Evolutionary conservation across 1,284 basidiomycete species (phyloP).

Genomic region (Blastosporella zonata): DNA sequence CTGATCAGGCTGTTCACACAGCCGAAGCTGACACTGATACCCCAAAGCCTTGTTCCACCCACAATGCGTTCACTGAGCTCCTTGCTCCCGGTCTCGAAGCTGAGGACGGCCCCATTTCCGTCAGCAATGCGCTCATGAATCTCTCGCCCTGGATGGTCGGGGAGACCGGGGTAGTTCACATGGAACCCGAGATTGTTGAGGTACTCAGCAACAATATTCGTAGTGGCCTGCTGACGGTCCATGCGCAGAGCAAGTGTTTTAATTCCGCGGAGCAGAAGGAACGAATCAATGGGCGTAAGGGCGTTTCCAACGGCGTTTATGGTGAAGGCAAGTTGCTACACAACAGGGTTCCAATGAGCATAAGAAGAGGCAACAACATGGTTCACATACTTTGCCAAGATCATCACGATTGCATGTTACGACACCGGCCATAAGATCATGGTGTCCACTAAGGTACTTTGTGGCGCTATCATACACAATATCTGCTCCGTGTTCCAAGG

Average conservation of each 20-base stretch:
- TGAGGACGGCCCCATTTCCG: slow-evolving; percentile 92
- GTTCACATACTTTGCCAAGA: slow-evolving; percentile 67
- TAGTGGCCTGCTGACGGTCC: slow-evolving; percentile 89
- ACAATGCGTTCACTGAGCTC: slow-evolving; percentile 91
- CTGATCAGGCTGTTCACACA: slow-evolving; percentile 98
- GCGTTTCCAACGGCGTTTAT: slow-evolving; percentile 99
- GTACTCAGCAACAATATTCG: slow-evolving; percentile 85
- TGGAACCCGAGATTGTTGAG: slow-evolving; percentile 86
- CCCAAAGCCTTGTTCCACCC: slow-evolving; percentile 91
- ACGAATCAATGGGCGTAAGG: slow-evolving; percentile 93
- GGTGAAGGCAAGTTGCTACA: slow-evolving; percentile 69
- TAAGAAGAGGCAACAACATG: slow-evolving; percentile 4
- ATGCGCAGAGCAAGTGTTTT: slow-evolving; percentile 98
- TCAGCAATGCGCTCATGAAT: slow-evolving; percentile 87
- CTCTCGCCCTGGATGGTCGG: slow-evolving; percentile 80
- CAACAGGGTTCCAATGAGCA: slow-evolving; percentile 9
- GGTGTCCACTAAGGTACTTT: slow-evolving; percentile 97
- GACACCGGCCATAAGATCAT: slow-evolving; percentile 98
- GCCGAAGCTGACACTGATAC: slow-evolving; percentile 97
- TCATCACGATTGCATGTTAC: slow-evolving; percentile 93
- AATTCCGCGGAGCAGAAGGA: slow-evolving; percentile 92
- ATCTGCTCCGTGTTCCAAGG: slow-evolving; percentile 94
- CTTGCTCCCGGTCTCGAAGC: slow-evolving; percentile 93
- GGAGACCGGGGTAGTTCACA: slow-evolving; percentile 92
- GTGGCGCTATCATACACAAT: slow-evolving; percentile 98